Conservation (phyloP, 83 land plant species). For the Picea abies region DNA sequence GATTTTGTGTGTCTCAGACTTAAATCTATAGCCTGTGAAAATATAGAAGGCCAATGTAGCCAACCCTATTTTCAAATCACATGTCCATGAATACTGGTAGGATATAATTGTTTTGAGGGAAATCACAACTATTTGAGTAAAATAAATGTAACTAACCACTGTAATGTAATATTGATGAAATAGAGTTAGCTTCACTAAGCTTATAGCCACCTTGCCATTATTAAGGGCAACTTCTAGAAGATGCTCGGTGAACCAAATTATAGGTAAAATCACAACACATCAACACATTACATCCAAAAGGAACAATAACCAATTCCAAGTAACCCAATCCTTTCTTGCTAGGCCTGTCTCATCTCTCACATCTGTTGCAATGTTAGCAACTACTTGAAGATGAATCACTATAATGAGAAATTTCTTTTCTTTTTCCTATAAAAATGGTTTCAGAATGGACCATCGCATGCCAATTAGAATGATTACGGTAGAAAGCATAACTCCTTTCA, state of each 20-base stretch:
- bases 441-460: constrained; percentile 55
- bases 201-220: constrained; percentile 66
- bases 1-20: constrained; percentile 62
- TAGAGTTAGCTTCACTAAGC: too few species aligned
- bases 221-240: constrained; percentile 61
- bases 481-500: constrained; percentile 48
- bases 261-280: constrained; percentile 69
- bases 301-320: constrained; percentile 66
- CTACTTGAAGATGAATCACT: constrained; percentile 65
- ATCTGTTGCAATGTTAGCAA: constrained; percentile 56
- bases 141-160: too few species aligned
- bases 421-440: constrained; percentile 40
- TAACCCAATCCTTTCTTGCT: neutral
- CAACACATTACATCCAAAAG: constrained; percentile 64
- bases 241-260: constrained; percentile 9
- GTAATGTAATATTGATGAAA: too few species aligned
- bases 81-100: constrained; percentile 53
- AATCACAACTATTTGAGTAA: constrained; percentile 67
- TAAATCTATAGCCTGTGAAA: constrained; percentile 72
- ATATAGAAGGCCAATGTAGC: constrained; percentile 25
- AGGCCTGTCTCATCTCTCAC: constrained; percentile 65
- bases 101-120: constrained; percentile 26
- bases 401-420: constrained; percentile 74
- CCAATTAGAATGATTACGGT: constrained; percentile 67
- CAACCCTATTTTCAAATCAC: constrained; percentile 52